Evolutionary conservation across 768 basidiomycete species (phyloP).

Genomic region (Amanita subjunquillea): DNA sequence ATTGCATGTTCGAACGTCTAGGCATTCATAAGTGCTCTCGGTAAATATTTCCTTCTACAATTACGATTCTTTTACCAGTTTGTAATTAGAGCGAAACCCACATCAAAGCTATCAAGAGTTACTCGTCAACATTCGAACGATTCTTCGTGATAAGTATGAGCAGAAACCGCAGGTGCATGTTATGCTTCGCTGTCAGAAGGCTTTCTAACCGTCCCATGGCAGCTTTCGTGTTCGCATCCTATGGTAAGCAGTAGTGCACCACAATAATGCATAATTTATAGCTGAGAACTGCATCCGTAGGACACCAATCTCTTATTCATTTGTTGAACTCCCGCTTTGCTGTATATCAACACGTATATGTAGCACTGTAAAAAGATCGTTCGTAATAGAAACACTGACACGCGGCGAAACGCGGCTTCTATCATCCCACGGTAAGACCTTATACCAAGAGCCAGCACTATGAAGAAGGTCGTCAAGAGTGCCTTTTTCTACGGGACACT

Average conservation of each 20-base stretch:
- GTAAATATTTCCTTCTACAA: constrained; percentile 19
- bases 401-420: no score
- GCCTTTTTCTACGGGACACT: constrained; percentile 90
- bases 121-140: constrained; percentile 26
- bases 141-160: constrained; percentile 27
- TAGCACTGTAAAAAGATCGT: no score
- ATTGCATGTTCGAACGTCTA: constrained; percentile 8
- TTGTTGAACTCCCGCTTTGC: constrained; percentile 8
- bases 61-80: neutral
- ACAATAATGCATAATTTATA: neutral
- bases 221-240: constrained; percentile 28
- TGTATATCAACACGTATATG: no score
- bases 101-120: constrained; percentile 35
- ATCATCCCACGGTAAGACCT: neutral
- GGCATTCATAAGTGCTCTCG: constrained; percentile 50
- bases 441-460: neutral
- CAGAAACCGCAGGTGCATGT: constrained; percentile 31
- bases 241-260: constrained; percentile 23
- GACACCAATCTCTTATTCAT: constrained; percentile 22
- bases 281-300: constrained; percentile 7
- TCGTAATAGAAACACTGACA: no score
- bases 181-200: neutral
- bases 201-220: neutral
- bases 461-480: neutral
- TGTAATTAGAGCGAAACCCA: constrained; percentile 13